Base-by-base conservation (phyloP, 441 rosid genomes). In the Viola pubescens region DNA sequence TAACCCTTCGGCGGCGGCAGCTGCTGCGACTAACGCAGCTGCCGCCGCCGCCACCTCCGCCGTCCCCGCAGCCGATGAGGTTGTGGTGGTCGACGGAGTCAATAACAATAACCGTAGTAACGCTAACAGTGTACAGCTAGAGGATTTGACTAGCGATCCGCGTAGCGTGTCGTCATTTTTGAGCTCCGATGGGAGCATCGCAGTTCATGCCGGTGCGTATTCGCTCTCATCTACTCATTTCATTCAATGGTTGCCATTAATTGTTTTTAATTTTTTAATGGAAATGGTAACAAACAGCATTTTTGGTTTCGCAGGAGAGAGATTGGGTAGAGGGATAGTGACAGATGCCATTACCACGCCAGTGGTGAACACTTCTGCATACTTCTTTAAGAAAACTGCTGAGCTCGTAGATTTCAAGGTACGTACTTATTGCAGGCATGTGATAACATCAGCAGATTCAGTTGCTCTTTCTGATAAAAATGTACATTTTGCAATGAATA, bases 301-400 rank as follows among this genome's bases (percentile, higher is more conserved):
- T 40, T 48, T 16, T 61, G 5, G 37, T 43, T 12, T 51, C 13
- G 62, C 67, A 94, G 99, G 97, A 70, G 99, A 94, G 63, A 81
- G 96, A 73, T 83, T 86, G 64, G 99, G 97, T 61, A 89, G 99
- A 53, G 91, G 94, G 54, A 88, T 90, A 64, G 95, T 84, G 47
- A 94, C 95, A 4, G 99, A 94, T 85, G 96, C 94, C 58, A 88
- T 94, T 61, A 88, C 99, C 4, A 94, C 97, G 9, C 99, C 96
- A 2, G 88, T 90, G 58, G 91, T 90, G 69, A 88, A 90, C 66
- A 90, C 99, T 51, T 81, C 99, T 74, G 99, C 95, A 4, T 90
- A 86, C 64, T 81, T 81, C 81, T 94, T 90, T 74, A 85, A 86
- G 81, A 82, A 81, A 62, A 83, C 96, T 72, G 66, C 80, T 9